Evolutionary conservation across 78 protist genomes (phyloP).

Genomic region (Chrysochromulina parva): DNA sequence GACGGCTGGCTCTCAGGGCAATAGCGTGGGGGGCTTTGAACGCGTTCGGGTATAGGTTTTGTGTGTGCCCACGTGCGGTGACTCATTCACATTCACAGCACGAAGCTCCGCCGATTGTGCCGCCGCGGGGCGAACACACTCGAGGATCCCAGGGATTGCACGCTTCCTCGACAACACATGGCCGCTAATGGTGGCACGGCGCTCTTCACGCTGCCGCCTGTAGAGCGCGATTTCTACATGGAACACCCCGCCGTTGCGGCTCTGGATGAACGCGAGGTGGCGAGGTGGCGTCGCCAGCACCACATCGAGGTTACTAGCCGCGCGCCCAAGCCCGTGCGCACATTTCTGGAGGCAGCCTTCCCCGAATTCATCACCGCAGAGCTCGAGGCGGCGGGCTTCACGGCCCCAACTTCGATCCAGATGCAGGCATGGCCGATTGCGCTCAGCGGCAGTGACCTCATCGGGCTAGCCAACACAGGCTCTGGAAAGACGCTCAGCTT

Average conservation of each 20-base stretch:
- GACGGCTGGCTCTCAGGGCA: no score
- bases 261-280: not conserved
- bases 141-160: no score
- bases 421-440: slow-evolving; percentile 85
- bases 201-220: no score
- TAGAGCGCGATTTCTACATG: not conserved
- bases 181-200: no score
- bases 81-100: no score
- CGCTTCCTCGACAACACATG: no score
- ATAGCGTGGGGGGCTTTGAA: no score
- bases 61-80: no score
- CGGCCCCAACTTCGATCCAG: slow-evolving; percentile 90
- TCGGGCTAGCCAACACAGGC: slow-evolving; percentile 85
- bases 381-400: slow-evolving; percentile 34
- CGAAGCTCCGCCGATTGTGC: no score
- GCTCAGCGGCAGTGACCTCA: slow-evolving; percentile 90
- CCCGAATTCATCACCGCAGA: not conserved
- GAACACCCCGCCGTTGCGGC: not conserved
- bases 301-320: not conserved
- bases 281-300: not conserved
- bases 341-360: not conserved
- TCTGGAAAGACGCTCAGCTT: slow-evolving; percentile 78
- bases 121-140: no score
- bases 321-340: not conserved
- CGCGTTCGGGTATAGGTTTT: no score